A percentile compares a stretch with the other conserved stretches of the same genome.
Evolutionary conservation across 2,329 filamentous ascomycete species (phyloP).

Genomic region (Ophiostoma fasciatum): DNA sequence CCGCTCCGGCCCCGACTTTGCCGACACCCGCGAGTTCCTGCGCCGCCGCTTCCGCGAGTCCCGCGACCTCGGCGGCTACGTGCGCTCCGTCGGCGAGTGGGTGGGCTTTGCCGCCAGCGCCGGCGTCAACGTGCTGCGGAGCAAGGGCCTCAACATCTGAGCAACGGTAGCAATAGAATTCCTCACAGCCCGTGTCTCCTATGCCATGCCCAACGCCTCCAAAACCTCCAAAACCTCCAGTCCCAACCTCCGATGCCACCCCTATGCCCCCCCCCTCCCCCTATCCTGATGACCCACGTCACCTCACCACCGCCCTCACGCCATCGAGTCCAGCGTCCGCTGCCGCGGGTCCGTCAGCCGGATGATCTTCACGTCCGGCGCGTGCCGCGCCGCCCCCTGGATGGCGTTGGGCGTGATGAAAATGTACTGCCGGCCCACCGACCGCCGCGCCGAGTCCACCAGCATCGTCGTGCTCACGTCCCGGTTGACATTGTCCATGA

Average conservation of each 20-base stretch:
- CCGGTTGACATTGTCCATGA: constrained; percentile 96
- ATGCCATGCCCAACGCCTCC: too few species aligned
- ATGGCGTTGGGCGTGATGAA: constrained; percentile 91
- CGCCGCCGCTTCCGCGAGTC: constrained; percentile 59
- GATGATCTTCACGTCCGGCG: constrained; percentile 64
- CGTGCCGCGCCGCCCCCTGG: constrained; percentile 38
- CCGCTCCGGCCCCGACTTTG: constrained; percentile 47
- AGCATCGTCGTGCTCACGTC: constrained; percentile 90
- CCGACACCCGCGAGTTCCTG: constrained; percentile 67
- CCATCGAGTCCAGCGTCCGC: constrained; percentile 27
- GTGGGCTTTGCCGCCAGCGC: constrained; percentile 67
- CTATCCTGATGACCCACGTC: too few species aligned
- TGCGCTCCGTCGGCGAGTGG: constrained; percentile 58
- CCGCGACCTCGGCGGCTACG: constrained; percentile 42
- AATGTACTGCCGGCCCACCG: constrained; percentile 86
- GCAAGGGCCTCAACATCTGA: constrained; percentile 72
- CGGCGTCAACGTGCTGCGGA: constrained; percentile 68
- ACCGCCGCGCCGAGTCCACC: constrained; percentile 68
- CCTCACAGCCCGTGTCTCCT: too few species aligned
- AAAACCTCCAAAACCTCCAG: too few species aligned
- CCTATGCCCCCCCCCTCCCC: too few species aligned
- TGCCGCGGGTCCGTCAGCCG: constrained; percentile 51
- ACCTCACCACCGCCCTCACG: too few species aligned
- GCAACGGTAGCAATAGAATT: constrained; percentile 6
- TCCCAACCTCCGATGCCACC: too few species aligned